Evolutionary conservation across 2,329 filamentous ascomycete genomes (phyloP).

Genomic region (Calycina herbarum): DNA sequence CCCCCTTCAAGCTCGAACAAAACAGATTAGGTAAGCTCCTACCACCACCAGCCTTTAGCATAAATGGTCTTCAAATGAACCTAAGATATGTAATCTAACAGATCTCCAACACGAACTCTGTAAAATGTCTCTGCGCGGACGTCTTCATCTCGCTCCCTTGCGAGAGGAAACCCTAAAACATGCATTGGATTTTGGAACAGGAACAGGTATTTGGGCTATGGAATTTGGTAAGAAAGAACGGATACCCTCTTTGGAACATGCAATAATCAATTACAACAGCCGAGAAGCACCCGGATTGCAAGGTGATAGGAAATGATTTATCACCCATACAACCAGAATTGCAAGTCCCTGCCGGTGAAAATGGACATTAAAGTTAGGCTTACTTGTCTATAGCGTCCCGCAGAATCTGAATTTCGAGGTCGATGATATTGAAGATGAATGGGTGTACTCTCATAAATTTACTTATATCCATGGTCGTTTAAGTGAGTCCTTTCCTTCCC

Average conservation of each 20-base stretch:
- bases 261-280: background rate
- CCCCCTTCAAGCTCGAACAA: background rate
- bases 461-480: conserved; percentile 20
- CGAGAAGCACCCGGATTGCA: conserved; percentile 12
- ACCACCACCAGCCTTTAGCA: no score
- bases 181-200: conserved; percentile 37
- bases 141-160: conserved; percentile 19
- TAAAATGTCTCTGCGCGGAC: conserved; percentile 18
- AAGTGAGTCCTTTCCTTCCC: conserved; percentile 16
- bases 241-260: background rate
- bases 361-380: no score
- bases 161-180: conserved; percentile 22
- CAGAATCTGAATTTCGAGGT: conserved; percentile 52
- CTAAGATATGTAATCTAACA: background rate
- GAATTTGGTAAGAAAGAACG: conserved; percentile 5
- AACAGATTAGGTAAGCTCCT: background rate
- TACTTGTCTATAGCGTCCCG: conserved; percentile 33
- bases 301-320: conserved; percentile 16
- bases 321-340: conserved; percentile 19
- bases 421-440: conserved; percentile 49
- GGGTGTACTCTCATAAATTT: conserved; percentile 16
- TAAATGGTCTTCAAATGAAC: no score
- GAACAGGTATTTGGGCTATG: conserved; percentile 29
- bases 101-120: conserved; percentile 22
- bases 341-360: background rate